Evolutionary conservation across 139 green algal genomes (phyloP), one percentile per base, ranked within the genome.

Genomic region (Chlorella sp.): DNA sequence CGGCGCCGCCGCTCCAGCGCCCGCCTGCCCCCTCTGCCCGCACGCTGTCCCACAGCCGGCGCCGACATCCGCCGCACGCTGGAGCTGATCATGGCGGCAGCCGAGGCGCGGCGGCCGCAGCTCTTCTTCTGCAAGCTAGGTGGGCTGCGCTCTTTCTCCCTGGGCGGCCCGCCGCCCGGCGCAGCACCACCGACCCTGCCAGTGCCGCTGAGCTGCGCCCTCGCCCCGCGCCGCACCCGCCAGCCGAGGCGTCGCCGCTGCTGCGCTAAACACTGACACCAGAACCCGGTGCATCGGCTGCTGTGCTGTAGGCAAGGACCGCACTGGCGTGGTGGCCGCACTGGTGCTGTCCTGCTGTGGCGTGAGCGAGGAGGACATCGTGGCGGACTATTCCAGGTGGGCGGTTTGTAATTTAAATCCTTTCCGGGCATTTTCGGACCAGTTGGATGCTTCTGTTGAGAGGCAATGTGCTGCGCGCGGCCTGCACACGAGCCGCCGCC

Each of bases 111-210:
- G 0, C 73, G 86, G 67, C 77, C 82, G 2, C 67, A 83, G 35
- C 70, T 94, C 65, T 87, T 95, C 76, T 94, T 94, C 76, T 95
- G 90, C 79, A 90, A 87, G 66, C 69, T 87, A 5, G 63, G 46
- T 55, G 46, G 17, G 46, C 46, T 55, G 46, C 17, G 67, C 53
- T 55, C 33, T 25, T 43, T 66, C 46, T 33, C 36, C 35, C 51
- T 67, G 11, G 23, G 42, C 6, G 29, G n/a, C n/a, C n/a, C n/a
- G n/a, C n/a, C n/a, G n/a, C n/a, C n/a, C n/a, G n/a, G n/a, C n/a
- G n/a, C n/a, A n/a, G n/a, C n/a, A n/a, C n/a, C n/a, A n/a, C n/a
- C n/a, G n/a, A n/a, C n/a, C n/a, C n/a, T n/a, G n/a, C n/a, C n/a
- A n/a, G n/a, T n/a, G n/a, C n/a, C n/a, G n/a, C n/a, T n/a, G n/a